phyloP scores from a whole-genome alignment of 2,329 filamentous ascomycete species.

The Epichloe sibirici region DNA sequence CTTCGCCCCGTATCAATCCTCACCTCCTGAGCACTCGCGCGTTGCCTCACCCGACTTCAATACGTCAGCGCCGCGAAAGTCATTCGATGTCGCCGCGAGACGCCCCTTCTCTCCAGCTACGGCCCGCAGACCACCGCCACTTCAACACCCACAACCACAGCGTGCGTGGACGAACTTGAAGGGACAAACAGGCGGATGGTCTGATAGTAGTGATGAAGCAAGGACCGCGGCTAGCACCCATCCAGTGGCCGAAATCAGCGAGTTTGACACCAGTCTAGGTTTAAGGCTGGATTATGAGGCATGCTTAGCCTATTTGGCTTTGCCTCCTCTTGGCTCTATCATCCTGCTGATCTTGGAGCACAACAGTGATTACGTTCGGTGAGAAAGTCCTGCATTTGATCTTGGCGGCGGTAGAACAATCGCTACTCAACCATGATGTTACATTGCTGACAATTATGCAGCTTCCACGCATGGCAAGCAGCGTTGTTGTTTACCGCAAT shows the following conservation, averaged over 20 bases:
- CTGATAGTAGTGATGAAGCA: slow-evolving; percentile 9
- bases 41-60: slow-evolving; percentile 54
- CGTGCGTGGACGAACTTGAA: slow-evolving; percentile 37
- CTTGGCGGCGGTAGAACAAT: neutral
- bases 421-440: neutral
- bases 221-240: slow-evolving; percentile 24
- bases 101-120: slow-evolving; percentile 41
- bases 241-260: slow-evolving; percentile 45
- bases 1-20: slow-evolving; percentile 95
- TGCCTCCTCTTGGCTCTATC: slow-evolving; percentile 79
- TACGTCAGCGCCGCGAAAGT: slow-evolving; percentile 34
- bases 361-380: slow-evolving; percentile 96
- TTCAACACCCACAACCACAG: slow-evolving; percentile 42
- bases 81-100: slow-evolving; percentile 43
- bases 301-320: slow-evolving; percentile 70
- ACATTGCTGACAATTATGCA: slow-evolving; percentile 23
- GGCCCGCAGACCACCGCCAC: slow-evolving; percentile 28
- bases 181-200: slow-evolving; percentile 20
- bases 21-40: slow-evolving; percentile 72
- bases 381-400: slow-evolving; percentile 15
- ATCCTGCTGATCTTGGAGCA: slow-evolving; percentile 76
- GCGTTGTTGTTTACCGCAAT: slow-evolving; percentile 66
- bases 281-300: slow-evolving; percentile 84
- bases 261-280: slow-evolving; percentile 86
- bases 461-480: slow-evolving; percentile 95